phyloP scores from a whole-genome alignment of 2,329 filamentous ascomycete genomes.

The Colletotrichum gloeosporioides region DNA sequence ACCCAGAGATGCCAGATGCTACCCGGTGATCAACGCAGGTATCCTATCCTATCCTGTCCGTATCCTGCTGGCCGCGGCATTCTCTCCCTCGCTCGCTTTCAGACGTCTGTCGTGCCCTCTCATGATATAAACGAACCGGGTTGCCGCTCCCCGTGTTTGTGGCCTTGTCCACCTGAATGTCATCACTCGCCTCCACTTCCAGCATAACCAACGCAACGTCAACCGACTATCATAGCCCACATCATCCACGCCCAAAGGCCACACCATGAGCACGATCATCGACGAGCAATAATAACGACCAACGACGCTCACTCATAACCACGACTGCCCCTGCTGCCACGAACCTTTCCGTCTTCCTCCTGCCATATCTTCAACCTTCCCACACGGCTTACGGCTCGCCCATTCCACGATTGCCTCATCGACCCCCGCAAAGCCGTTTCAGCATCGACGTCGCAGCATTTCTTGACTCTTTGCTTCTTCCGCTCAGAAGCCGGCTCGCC shows the following conservation, averaged over 20 bases:
- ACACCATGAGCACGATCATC: not conserved
- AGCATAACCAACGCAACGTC: constrained; percentile 7
- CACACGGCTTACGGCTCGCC: not conserved
- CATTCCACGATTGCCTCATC: not conserved
- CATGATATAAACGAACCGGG: constrained; percentile 16
- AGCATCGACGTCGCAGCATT: not conserved
- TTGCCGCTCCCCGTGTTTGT: not conserved
- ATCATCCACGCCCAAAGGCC: not conserved
- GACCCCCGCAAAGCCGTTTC: constrained; percentile 1
- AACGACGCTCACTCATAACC: not conserved
- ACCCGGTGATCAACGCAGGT: not conserved
- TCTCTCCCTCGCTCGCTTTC: not conserved
- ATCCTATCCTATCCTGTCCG: not conserved
- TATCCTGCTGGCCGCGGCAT: not conserved
- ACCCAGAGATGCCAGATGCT: not conserved
- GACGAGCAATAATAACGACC: not conserved
- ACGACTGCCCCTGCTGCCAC: not conserved
- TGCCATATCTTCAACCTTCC: not conserved
- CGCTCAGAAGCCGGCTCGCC: not conserved
- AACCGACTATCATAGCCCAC: not conserved
- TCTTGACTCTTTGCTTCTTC: not conserved
- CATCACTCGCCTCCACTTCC: constrained; percentile 4
- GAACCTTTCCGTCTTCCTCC: not conserved
- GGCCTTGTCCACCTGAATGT: not conserved
- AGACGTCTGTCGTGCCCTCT: not conserved